These are phyloP conservation scores for Forsythia viridissima DNA, from an alignment of 257 asterid genomes.

Conservation along the genomic window DNA sequence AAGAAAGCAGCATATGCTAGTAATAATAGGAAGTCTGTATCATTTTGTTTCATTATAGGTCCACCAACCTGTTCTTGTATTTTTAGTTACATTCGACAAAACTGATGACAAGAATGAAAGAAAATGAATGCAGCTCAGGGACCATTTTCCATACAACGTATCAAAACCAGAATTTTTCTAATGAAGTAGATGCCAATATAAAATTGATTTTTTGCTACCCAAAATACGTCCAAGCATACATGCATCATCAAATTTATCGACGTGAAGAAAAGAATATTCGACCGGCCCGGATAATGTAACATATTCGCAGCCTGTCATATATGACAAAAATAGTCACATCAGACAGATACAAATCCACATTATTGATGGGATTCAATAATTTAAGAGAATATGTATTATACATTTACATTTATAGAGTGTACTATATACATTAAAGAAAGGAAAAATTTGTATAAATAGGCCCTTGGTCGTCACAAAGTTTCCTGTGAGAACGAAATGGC, in stretches of 20 bases:
- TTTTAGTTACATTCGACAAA: too few species aligned
- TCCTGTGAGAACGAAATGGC: conserved; percentile 38
- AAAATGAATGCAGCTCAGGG: too few species aligned
- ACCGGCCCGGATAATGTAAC: background rate
- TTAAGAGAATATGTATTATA: too few species aligned
- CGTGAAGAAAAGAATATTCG: background rate
- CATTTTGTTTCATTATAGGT: too few species aligned
- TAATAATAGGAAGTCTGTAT: too few species aligned
- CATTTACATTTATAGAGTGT: too few species aligned
- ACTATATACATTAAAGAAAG: background rate
- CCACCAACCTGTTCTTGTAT: too few species aligned
- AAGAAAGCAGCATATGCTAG: too few species aligned
- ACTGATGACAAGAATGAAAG: too few species aligned
- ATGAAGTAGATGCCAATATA: background rate
- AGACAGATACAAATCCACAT: background rate
- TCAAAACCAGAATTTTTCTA: background rate
- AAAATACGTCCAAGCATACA: background rate
- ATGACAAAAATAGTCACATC: background rate
- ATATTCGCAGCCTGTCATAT: too few species aligned
- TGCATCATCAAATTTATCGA: background rate
- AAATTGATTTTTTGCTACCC: background rate
- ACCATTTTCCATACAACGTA: too few species aligned
- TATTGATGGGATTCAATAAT: background rate
- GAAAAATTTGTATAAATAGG: background rate
- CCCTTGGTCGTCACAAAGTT: background rate